Evolutionary conservation across 2,329 filamentous ascomycete species (phyloP), one percentile per base, ranked within the genome.

Genomic region (Alternaria atra): DNA sequence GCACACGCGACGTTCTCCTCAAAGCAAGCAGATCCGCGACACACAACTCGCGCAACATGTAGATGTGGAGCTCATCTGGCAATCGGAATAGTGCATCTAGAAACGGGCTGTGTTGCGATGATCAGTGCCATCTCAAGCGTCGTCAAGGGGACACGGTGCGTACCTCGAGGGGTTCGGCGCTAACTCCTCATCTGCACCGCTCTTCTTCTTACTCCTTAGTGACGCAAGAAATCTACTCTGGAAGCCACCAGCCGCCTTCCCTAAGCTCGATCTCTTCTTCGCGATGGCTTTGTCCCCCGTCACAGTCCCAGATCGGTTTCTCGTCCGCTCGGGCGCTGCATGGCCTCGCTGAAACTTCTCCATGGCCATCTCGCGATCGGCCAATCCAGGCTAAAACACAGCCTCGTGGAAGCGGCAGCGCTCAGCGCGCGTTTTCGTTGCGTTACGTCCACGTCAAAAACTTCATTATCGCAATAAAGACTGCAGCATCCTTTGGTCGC

Each of bases 11-110:
- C 23, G 75, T 73, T 40, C 60, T 65, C 30, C 76, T 71, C 32
- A 78, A 58, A 29, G 75, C 67, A 23, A 78, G 66, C 37, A 78
- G 56, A 46, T 78, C 76, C 15, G 73, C 70, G 37, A 78, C 73
- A 55, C 67, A 73, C 6, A 78, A 65, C 55, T 75, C 70, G 64
- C 73, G 72, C 39, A 78, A 62, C 37, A 78, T 74, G 56, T 74
- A 68, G 8, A 77, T 67, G 59, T 76, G 73, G 44, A 78, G 66
- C 61, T 78, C 76, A 55, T 72, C 71, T 13, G 76, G 76, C 48
- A 78, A 66, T 13, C 69, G 71, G 47, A 78, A 71, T 56, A 78
- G 63, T 15, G 70, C 70, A 32, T 68, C 70, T 35, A 77, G 68
- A 60, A 77, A 76, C 1, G 68, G 67, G 61, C 75, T 77, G 50